phyloP scores from a whole-genome alignment of 345 rosid genomes.

The Eucalyptus polybractea region DNA sequence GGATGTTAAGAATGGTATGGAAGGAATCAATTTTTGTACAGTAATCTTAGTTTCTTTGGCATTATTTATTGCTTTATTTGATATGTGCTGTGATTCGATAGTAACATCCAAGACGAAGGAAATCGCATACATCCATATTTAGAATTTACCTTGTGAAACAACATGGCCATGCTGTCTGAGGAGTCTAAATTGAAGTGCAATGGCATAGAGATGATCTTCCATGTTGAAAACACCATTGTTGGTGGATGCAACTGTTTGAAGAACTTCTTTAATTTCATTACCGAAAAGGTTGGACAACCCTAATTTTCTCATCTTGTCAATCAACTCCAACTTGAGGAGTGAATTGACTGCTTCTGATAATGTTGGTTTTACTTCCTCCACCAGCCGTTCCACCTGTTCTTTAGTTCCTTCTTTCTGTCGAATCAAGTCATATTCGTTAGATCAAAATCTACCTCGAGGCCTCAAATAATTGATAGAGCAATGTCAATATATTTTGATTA shows the following conservation, averaged over 20 bases:
- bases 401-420: conserved; percentile 8
- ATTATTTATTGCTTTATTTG: neutral
- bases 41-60: neutral
- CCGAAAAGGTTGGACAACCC: conserved; percentile 15
- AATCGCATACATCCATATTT: neutral
- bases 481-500: neutral
- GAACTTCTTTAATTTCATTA: conserved; percentile 12
- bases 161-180: conserved; percentile 28
- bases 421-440: neutral
- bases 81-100: neutral
- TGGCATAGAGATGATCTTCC: conserved; percentile 7
- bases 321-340: conserved; percentile 13
- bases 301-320: conserved; percentile 18
- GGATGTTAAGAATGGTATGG: neutral
- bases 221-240: neutral
- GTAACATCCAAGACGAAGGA: neutral
- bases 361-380: conserved; percentile 3
- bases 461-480: neutral
- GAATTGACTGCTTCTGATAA: conserved; percentile 4
- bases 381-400: neutral
- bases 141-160: conserved; percentile 20
- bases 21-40: too few relatives aligned
- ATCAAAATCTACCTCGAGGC: neutral
- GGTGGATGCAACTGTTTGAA: neutral
- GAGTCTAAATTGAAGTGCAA: conserved; percentile 26